Conservation (phyloP, 352 stramenopile species). For the Globisporangium spinosum region DNA sequence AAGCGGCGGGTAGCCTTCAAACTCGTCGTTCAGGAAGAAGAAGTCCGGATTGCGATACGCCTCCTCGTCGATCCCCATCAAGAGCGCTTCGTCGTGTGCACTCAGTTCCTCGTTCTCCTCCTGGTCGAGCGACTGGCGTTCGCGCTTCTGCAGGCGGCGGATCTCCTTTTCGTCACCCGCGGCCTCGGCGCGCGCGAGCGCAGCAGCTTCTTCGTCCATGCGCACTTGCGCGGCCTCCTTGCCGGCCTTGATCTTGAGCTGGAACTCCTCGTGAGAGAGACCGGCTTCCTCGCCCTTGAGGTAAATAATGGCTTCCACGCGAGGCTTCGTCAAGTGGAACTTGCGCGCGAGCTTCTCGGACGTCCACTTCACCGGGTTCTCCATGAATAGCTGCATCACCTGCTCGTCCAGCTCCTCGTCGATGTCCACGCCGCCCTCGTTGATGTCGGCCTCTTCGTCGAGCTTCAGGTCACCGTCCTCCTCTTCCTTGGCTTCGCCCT, state of each 20-base stretch:
- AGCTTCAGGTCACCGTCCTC: slow-evolving; percentile 64
- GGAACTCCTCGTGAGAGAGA: slow-evolving; percentile 55
- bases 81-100: slow-evolving; percentile 46
- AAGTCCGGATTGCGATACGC: slow-evolving; percentile 81
- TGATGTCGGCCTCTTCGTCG: slow-evolving; percentile 58
- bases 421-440: slow-evolving; percentile 64
- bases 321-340: slow-evolving; percentile 67
- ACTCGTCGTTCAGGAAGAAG: slow-evolving; percentile 84
- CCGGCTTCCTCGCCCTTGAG: slow-evolving; percentile 68
- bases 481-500: slow-evolving; percentile 36
- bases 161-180: slow-evolving; percentile 58
- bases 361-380: slow-evolving; percentile 86
- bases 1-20: slow-evolving; percentile 73
- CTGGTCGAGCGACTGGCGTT: slow-evolving; percentile 39
- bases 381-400: slow-evolving; percentile 81
- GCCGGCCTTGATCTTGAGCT: slow-evolving; percentile 50
- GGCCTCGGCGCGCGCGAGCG: slow-evolving; percentile 42
- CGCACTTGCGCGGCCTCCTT: slow-evolving; percentile 43
- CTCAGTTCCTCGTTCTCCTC: slow-evolving; percentile 56
- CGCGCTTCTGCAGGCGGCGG: slow-evolving; percentile 50
- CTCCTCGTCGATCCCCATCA: slow-evolving; percentile 65
- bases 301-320: slow-evolving; percentile 78
- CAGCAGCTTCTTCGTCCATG: slow-evolving; percentile 36
- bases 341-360: slow-evolving; percentile 78
- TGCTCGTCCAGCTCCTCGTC: slow-evolving; percentile 68